Evolutionary conservation across 1,284 basidiomycete species (phyloP).

Genomic region (Coniophora puteana): DNA sequence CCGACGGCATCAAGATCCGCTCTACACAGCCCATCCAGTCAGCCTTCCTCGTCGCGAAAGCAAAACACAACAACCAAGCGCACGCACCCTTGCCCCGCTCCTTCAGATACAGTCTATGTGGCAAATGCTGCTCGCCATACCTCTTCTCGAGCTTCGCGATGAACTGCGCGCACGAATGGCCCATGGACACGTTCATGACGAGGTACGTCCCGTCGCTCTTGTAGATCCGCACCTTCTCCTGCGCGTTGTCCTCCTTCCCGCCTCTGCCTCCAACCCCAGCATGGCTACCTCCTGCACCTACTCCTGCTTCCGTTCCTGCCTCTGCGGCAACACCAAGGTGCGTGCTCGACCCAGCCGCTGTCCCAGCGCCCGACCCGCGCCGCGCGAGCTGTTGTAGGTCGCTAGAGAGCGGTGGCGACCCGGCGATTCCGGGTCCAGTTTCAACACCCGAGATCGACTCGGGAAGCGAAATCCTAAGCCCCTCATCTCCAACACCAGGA

Average conservation of each 20-base stretch:
- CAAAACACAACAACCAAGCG: conserved; percentile 11
- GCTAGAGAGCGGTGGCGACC: too few species aligned
- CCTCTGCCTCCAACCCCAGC: too few species aligned
- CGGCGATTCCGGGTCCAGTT: conserved; percentile 7
- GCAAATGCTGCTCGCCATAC: conserved; percentile 41
- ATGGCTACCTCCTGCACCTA: too few species aligned
- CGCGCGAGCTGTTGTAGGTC: too few species aligned
- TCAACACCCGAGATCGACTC: conserved; percentile 11
- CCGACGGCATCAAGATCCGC: conserved; percentile 75
- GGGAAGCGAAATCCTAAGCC: conserved; percentile 6
- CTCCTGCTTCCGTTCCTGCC: too few species aligned
- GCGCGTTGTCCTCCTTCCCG: conserved; percentile 14
- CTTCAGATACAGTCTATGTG: conserved; percentile 77
- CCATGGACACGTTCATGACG: not conserved
- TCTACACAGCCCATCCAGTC: conserved; percentile 63
- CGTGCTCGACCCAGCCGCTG: too few species aligned
- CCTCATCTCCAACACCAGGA: not conserved
- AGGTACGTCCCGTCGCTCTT: conserved; percentile 69
- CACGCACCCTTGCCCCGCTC: conserved; percentile 78
- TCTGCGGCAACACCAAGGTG: not conserved
- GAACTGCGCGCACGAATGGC: not conserved
- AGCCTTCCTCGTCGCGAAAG: too few species aligned
- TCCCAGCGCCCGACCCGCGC: too few species aligned
- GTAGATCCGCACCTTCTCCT: conserved; percentile 74
- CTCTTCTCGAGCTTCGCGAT: not conserved